Percentiles rank a stretch among this genome's conserved stretches.
phyloP scores from a whole-genome alignment of 148 eudicot species.

The Chenopodium berlandieri region DNA sequence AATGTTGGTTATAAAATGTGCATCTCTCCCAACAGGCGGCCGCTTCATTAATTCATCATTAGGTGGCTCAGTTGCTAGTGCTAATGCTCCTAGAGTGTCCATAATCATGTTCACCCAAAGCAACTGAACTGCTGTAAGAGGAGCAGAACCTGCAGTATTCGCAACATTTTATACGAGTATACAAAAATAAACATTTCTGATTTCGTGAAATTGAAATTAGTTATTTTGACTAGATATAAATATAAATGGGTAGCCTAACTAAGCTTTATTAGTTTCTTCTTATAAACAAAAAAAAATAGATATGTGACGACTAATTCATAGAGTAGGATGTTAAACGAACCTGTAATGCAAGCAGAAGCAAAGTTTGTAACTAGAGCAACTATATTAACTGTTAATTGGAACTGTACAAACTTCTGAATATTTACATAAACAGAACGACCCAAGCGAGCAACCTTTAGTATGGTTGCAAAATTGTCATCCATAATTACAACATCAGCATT shows the following conservation, averaged over 20 bases:
- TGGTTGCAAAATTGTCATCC: conserved; percentile 80
- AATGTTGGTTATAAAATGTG: conserved; percentile 50
- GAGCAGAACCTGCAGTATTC: conserved; percentile 60
- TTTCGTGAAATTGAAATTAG: too few species aligned
- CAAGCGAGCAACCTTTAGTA: conserved; percentile 72
- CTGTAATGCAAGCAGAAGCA: conserved; percentile 74
- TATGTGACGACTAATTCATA: too few species aligned
- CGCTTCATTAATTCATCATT: conserved; percentile 62
- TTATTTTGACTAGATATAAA: too few species aligned
- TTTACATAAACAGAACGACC: conserved; percentile 83
- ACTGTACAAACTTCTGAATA: conserved; percentile 89
- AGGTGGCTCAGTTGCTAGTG: conserved; percentile 87
- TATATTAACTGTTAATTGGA: conserved; percentile 84
- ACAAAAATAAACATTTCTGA: too few species aligned
- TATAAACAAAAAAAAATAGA: background rate
- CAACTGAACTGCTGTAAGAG: conserved; percentile 79
- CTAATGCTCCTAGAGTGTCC: conserved; percentile 90
- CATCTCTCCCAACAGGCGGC: conserved; percentile 61
- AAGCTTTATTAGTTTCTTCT: too few species aligned
- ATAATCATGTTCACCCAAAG: conserved; percentile 97
- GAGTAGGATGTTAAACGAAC: conserved; percentile 22
- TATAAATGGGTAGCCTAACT: too few species aligned
- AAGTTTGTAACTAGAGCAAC: conserved; percentile 82
- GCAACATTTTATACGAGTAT: background rate
- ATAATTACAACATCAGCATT: conserved; percentile 76